Evolutionary conservation across 306 rosid genomes (phyloP).

Genomic region (Mimosa pudica): DNA sequence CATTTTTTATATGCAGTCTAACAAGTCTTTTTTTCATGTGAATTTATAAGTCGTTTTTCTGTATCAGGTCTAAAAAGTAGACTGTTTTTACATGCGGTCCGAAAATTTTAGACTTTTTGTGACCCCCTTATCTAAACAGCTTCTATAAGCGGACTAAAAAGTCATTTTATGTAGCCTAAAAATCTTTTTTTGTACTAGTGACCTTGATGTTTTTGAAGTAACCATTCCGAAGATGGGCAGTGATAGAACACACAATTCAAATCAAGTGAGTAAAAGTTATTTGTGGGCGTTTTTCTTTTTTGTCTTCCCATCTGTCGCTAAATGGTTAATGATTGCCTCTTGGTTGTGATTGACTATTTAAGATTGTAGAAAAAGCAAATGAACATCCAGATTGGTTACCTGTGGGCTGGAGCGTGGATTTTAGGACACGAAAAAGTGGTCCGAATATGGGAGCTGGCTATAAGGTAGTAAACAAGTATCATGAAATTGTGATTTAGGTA

Average conservation of each 20-base stretch:
- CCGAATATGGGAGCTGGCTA: conserved; percentile 56
- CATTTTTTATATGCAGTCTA: no score
- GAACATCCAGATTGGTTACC: conserved; percentile 89
- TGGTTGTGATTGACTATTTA: conserved; percentile 34
- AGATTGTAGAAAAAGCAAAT: conserved; percentile 48
- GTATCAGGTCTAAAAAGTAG: no score
- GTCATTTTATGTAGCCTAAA: no score
- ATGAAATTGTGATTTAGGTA: conserved; percentile 24
- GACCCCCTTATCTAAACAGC: no score
- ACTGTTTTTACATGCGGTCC: no score
- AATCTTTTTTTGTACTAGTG: no score
- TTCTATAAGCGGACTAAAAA: no score
- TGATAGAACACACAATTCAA: conserved; percentile 34
- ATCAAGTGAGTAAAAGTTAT: conserved; percentile 52
- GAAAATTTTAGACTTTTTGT: no score
- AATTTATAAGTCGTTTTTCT: no score
- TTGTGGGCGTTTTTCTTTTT: conserved; percentile 11
- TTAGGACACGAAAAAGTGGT: conserved; percentile 75
- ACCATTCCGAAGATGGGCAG: conserved; percentile 26
- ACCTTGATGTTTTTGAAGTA: conserved; percentile 32
- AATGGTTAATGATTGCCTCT: conserved; percentile 19
- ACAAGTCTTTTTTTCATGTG: no score
- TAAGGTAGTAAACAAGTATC: conserved; percentile 55
- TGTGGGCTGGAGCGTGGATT: conserved; percentile 68
- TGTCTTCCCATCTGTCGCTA: conserved; percentile 30